phyloP scores from a whole-genome alignment of 2,329 filamentous ascomycete genomes.

The Fusarium algeriense region DNA sequence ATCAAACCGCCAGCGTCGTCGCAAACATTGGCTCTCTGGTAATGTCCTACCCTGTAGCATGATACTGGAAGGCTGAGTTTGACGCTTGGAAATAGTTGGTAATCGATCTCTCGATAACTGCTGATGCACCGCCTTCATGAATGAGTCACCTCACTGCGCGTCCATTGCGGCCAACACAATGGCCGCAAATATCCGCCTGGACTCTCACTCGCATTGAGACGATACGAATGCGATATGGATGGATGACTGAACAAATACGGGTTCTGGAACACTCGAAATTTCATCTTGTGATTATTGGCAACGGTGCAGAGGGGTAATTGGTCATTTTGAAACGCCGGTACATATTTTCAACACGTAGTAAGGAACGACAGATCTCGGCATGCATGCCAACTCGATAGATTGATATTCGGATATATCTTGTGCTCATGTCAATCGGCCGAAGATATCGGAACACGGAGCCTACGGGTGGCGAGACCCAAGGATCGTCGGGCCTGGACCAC shows the following conservation, averaged over 20 bases:
- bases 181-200: neutral
- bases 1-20: too few species aligned
- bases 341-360: neutral
- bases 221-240: slow-evolving; percentile 12
- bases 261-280: slow-evolving; percentile 16
- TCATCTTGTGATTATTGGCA: slow-evolving; percentile 5
- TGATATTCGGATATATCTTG: neutral
- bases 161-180: neutral
- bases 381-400: slow-evolving; percentile 1
- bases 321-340: neutral
- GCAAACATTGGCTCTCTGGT: neutral
- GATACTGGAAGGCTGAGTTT: neutral
- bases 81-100: neutral
- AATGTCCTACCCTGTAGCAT: neutral
- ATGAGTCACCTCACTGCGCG: neutral
- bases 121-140: neutral
- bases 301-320: neutral
- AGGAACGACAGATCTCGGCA: neutral
- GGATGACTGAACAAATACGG: neutral
- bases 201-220: neutral
- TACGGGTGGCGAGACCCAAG: slow-evolving; percentile 37
- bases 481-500: slow-evolving; percentile 38
- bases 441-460: slow-evolving; percentile 30
- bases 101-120: neutral
- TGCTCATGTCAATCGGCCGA: slow-evolving; percentile 32